Base-by-base conservation (phyloP, 495 filamentous ascomycete species). In the Astrocystis sublimbata region DNA sequence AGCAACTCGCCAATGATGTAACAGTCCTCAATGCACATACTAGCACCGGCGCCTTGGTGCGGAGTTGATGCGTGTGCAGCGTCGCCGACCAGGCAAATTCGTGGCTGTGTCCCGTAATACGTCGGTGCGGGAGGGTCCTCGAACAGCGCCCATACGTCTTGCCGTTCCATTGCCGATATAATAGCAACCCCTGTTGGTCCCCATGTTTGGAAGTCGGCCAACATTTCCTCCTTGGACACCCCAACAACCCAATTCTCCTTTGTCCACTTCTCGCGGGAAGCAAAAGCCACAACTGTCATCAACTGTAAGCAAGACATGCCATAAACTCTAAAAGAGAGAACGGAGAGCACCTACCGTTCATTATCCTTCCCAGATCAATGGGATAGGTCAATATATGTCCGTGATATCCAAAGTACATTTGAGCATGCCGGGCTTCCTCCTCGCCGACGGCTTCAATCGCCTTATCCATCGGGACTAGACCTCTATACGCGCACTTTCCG, bases 21-120 rank as follows among this genome's bases (percentile, higher is more conserved):
- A 6, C 86, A 82, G 72, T 91, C 88, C 66, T 91, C 88, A 33
- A 91, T 83, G 3, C 86, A 85, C 73, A 87, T 83, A 0, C 88
- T 87, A 0, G 87, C 87, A 0, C 88, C 88, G 1, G 87, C 79
- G 8, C 87, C 88, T 64, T 90, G 86, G 65, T 90, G 87, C 0
- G 88, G 89, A 3, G 87, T 89, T 0, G 81, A 81, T 0, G 88
- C 87, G 63, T 91, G 89, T 0, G 88, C 88, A 0, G 88, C 88
- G 63, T 91, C 88, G 1, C 89, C 88, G 0, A 89, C 72, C 2
- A 91, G 75, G 6, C 81, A 83, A 0, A 90, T 65, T 0, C 79
- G 76, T 4, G 67, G 68, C 12, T 36, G 43, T 9, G 54, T 47
- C 2, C 79, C 82, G 31, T 79, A 80, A 55, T 74, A 76, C 60